These are phyloP conservation scores for Monosporascus sp. DNA, from an alignment of 2,329 filamentous ascomycete genomes.

Conservation along the genomic window DNA sequence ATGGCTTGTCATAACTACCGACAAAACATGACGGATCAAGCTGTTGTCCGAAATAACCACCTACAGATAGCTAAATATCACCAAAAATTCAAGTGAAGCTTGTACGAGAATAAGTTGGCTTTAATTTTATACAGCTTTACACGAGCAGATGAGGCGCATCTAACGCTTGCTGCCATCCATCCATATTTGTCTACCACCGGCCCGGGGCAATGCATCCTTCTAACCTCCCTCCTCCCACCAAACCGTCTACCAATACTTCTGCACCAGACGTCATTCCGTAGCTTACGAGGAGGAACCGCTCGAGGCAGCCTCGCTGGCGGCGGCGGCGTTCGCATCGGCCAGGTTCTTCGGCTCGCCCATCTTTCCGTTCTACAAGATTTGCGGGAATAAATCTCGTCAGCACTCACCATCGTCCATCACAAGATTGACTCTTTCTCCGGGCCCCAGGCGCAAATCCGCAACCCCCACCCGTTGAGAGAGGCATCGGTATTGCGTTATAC, in stretches of 20 bases:
- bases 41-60: no score
- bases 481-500: no score
- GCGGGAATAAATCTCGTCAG: conserved; percentile 31
- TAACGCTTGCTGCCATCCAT: conserved; percentile 6
- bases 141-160: conserved; percentile 10
- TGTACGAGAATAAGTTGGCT: neutral
- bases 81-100: neutral
- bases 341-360: conserved; percentile 80
- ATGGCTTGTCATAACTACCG: no score
- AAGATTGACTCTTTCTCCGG: conserved; percentile 3
- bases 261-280: conserved; percentile 9
- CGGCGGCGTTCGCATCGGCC: conserved; percentile 46
- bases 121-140: conserved; percentile 27
- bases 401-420: conserved; percentile 4
- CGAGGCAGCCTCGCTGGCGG: conserved; percentile 31
- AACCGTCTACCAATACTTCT: conserved; percentile 3
- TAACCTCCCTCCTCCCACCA: conserved; percentile 1
- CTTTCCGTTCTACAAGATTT: conserved; percentile 75
- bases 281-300: conserved; percentile 30
- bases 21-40: no score
- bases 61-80: no score
- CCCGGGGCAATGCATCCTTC: neutral
- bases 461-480: no score
- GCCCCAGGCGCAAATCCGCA: no score
- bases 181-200: conserved; percentile 13